Evolutionary conservation across 345 rosid species (phyloP), one percentile per base, ranked within the genome.

Genomic region (Conringia planisiliqua): DNA sequence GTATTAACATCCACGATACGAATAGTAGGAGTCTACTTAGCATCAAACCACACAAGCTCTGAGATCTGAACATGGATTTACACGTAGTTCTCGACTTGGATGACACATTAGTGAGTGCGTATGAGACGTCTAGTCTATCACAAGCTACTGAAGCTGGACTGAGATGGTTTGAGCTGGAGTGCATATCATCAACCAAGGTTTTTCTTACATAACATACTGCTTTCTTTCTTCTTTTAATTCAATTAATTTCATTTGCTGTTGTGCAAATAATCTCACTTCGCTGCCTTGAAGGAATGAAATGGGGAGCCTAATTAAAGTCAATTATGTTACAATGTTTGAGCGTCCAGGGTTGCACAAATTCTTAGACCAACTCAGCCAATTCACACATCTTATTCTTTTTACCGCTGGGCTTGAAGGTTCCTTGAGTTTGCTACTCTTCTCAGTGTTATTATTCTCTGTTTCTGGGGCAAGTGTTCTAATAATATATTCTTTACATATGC

Each of bases 11-110:
- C n/a, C n/a, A n/a, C n/a, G n/a, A n/a, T n/a, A n/a, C n/a, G n/a
- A n/a, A n/a, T n/a, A n/a, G n/a, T n/a, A n/a, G n/a, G n/a, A n/a
- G n/a, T n/a, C n/a, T n/a, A n/a, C n/a, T n/a, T n/a, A n/a, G n/a
- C n/a, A n/a, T n/a, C n/a, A n/a, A n/a, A n/a, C n/a, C n/a, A n/a
- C n/a, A n/a, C n/a, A n/a, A n/a, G n/a, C n/a, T 18, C 17, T 59
- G 62, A 52, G 38, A 38, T n/a, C n/a, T 24, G 57, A 22, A 26
- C 43, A 35, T 58, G 29, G 44, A 35, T 47, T 36, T 80, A 60
- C 82, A 91, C 97, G 98, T 93, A 47, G 96, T 93, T 77, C 94
- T 93, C 5, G 97, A 91, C 80, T 85, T 93, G 86, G 98, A 93
- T 80, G 98, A 93, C 70, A 93, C 97, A 55, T 10, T 71, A 39